Percentiles rank a stretch among this genome's conserved stretches.
phyloP scores from a whole-genome alignment of 768 basidiomycete genomes.

The Lentinula boryana region DNA sequence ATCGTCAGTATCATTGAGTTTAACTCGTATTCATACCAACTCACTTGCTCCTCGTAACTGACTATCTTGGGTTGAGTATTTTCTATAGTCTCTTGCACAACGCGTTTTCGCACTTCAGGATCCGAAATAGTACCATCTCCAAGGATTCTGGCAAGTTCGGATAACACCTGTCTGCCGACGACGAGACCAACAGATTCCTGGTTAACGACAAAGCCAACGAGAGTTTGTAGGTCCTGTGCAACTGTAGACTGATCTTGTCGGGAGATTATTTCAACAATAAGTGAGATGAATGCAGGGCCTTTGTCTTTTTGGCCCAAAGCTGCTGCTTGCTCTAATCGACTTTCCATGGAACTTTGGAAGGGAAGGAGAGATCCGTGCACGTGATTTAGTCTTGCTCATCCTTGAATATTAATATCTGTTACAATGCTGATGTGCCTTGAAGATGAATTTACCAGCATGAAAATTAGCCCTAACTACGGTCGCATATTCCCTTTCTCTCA shows the following conservation, averaged over 20 bases:
- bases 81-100: slow-evolving; percentile 71
- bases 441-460: background rate
- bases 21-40: slow-evolving; percentile 14
- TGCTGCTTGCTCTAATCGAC: slow-evolving; percentile 55
- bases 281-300: slow-evolving; percentile 62
- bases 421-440: background rate
- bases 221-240: slow-evolving; percentile 52
- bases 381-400: background rate
- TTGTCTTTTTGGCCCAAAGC: slow-evolving; percentile 81
- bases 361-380: background rate
- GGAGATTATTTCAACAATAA: slow-evolving; percentile 63
- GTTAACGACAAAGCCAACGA: slow-evolving; percentile 79
- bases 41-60: slow-evolving; percentile 93
- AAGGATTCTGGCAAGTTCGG: slow-evolving; percentile 73
- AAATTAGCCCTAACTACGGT: too few relatives aligned
- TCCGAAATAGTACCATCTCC: slow-evolving; percentile 49
- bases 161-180: slow-evolving; percentile 81
- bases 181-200: slow-evolving; percentile 81
- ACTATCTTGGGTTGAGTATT: slow-evolving; percentile 74
- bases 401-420: background rate
- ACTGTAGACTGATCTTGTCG: slow-evolving; percentile 39
- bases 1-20: background rate
- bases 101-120: slow-evolving; percentile 54
- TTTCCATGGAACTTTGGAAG: slow-evolving; percentile 42
- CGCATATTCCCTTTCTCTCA: too few relatives aligned